Evolutionary conservation across 331 rosid genomes (phyloP), one percentile per base, ranked within the genome.

Genomic region (Malus hybrid): DNA sequence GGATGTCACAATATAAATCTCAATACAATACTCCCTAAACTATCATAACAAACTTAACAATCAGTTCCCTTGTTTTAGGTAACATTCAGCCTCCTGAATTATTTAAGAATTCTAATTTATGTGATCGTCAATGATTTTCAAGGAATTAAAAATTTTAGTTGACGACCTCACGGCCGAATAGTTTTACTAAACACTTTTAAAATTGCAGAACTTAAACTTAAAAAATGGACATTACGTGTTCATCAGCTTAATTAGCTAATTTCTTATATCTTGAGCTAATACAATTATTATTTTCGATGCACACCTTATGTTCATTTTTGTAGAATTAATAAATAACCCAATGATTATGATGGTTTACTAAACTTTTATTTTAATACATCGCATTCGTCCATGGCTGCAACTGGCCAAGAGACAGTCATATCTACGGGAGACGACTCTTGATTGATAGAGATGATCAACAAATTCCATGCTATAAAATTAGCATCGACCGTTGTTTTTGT

Each of bases 341-440:
- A 74, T 74, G 84, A 74, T 82, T 53, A 67, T 60, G 63, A 36
- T 63, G 22, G 72, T 42, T 52, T 24, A 63, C n/a, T 73, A 48
- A 39, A 39, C 16, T 15, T 15, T 50, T 5, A 50, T 14, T 50
- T 50, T 50, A 15, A 50, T 15, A 15, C 56, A 50, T 50, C 15
- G n/a, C 56, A 22, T 75, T 83, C 74, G 77, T 82, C 82, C 70
- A 34, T 33, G 30, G 36, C 52, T 63, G 52, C 79, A 66, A 66
- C 72, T 81, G 80, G 66, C 68, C 53, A 66, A 58, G 10, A 61
- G 14, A 36, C 7, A 75, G 70, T 70, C 81, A 60, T 8, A 80
- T 78, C 66, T 66, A 18, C 62, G 55, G n/a, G 6, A 50, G 22
- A 66, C 20, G 10, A 68, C n/a, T 11, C 24, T 68, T 6, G 30